Evolutionary conservation across 495 filamentous ascomycete species (phyloP), one percentile per base, ranked within the genome.

Genomic region (Geopyxis carbonaria): DNA sequence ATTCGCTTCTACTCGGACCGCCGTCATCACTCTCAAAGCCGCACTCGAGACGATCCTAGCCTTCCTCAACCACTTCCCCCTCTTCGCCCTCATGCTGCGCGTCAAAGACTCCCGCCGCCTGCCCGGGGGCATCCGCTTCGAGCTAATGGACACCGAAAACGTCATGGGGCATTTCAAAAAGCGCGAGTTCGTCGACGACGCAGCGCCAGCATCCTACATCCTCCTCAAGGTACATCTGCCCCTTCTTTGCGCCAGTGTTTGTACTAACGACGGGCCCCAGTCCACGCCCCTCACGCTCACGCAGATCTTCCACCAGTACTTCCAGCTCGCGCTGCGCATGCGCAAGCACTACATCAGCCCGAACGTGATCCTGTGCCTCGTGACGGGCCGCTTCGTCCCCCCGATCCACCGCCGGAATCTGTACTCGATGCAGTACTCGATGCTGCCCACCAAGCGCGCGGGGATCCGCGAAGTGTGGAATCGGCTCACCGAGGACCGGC

Each of bases 351-450:
- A 99, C 58, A 65, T 93, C 22, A 83, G 82, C 0, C 84, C 83
- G 0, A 68, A 73, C 11, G 91, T 99, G 14, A 70, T 94, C 36
- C 68, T 89, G 37, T 85, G 80, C 40, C 72, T 99, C 2, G 63
- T 84, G 20, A 93, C 84, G 1, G 89, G 89, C 43, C 78, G 75
- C 34, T 93, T 93, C 45, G 81, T 76, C 0, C 82, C 82, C 4
- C 87, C 91, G 0, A 87, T 99, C 23, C 84, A 93, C 56, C 69
- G 89, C 6, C 84, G 85, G 53, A 92, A 84, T 53, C 65, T 99
- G 31, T 99, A 99, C 60, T 86, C 81, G 42, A 73, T 99, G 50
- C 89, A 99, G 60, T 99, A 99, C 60, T 89, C 80, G 62, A 95
- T 95, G 91, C 65, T 99, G 22, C 89, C 89, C 4, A 76, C 80